A percentile compares a stretch with the other conserved stretches of the same genome.
Conservation (phyloP, 1,284 basidiomycete genomes). For the Microbotryum violaceum region DNA sequence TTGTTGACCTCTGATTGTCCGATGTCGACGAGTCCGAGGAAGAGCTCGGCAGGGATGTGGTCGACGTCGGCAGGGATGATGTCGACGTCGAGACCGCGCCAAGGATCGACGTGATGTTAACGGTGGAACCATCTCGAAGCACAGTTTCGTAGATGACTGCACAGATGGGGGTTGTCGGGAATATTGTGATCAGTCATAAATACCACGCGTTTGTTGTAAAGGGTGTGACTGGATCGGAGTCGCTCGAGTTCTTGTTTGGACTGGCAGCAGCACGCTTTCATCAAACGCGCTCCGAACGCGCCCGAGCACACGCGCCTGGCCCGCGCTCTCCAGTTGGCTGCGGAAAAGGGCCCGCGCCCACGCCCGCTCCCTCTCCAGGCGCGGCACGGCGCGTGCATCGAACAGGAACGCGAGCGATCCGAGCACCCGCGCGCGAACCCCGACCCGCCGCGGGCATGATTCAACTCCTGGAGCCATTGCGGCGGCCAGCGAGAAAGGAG, state of each 20-base stretch:
- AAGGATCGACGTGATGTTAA: not conserved
- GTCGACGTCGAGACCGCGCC: not conserved
- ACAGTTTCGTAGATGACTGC: not conserved
- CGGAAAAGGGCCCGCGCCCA: no score
- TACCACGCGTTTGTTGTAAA: not conserved
- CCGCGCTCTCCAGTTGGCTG: no score
- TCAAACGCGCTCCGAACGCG: not conserved
- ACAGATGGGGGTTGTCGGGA: not conserved
- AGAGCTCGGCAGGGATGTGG: not conserved
- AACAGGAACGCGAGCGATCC: no score
- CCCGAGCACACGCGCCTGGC: no score
- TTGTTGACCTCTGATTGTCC: not conserved
- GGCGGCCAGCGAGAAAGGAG: no score
- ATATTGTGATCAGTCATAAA: not conserved
- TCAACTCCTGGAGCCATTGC: no score
- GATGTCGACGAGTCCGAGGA: not conserved
- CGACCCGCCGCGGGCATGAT: no score
- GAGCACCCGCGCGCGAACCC: no score
- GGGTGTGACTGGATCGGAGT: not conserved
- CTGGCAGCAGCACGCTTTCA: not conserved
- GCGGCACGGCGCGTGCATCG: no score
- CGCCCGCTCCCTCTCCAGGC: no score
- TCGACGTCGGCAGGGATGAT: not conserved
- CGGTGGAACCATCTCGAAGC: slow-evolving; percentile 1
- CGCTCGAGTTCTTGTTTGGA: not conserved